Conservation (phyloP, 805 yeast species). For the Candida parachauliodes region DNA sequence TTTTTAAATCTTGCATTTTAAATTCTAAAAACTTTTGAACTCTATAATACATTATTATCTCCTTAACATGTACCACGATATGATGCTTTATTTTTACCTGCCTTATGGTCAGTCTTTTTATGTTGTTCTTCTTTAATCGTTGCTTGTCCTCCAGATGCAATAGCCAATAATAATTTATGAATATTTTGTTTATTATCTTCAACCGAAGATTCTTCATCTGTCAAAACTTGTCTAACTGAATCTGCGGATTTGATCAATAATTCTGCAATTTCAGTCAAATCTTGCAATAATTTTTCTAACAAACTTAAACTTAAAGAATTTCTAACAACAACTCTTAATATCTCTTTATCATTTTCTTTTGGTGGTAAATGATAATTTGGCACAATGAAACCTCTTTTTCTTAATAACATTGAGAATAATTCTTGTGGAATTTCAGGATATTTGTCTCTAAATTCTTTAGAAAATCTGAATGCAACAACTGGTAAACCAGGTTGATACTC, state of each 20-base stretch:
- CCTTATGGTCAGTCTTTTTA: constrained; percentile 18
- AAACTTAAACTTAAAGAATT: constrained; percentile 60
- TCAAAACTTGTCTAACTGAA: constrained; percentile 27
- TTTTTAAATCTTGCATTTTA: no score
- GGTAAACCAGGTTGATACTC: constrained; percentile 76
- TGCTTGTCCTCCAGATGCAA: constrained; percentile 55
- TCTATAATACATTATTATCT: background rate
- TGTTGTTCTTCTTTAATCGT: constrained; percentile 26
- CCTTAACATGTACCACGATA: constrained; percentile 36
- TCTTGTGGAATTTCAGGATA: constrained; percentile 85
- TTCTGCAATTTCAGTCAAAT: constrained; percentile 51
- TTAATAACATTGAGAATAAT: constrained; percentile 63
- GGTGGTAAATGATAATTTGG: constrained; percentile 88
- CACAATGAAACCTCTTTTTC: constrained; percentile 81
- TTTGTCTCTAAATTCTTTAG: constrained; percentile 49
- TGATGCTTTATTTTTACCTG: constrained; percentile 23
- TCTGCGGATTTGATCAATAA: constrained; percentile 48
- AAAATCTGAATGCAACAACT: constrained; percentile 80
- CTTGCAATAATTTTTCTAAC: constrained; percentile 61
- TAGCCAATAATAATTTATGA: constrained; percentile 48
- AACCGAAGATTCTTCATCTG: constrained; percentile 11
- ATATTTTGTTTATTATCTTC: constrained; percentile 32
- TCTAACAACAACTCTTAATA: constrained; percentile 81
- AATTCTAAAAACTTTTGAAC: no score
- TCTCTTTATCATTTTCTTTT: constrained; percentile 52